Evolutionary conservation across 352 stramenopile genomes (phyloP).

Genomic region (Pythium grandisporangium): DNA sequence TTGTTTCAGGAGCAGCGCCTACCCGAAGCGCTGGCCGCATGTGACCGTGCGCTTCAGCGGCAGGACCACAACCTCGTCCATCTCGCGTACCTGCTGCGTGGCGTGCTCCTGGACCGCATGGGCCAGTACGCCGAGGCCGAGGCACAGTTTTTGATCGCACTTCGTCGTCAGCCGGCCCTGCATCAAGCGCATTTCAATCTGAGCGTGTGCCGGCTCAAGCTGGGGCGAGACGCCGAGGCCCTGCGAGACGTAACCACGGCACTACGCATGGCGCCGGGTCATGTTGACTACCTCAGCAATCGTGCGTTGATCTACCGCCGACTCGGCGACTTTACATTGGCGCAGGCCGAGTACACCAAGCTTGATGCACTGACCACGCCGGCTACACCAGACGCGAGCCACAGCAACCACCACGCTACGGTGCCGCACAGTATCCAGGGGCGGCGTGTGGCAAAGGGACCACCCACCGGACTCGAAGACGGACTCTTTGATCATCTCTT

Average conservation of each 20-base stretch:
- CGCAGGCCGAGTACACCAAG: conserved; percentile 17
- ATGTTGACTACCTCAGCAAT: conserved; percentile 14
- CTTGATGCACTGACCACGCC: conserved; percentile 1
- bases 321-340: conserved; percentile 15
- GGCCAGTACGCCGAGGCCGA: conserved; percentile 35
- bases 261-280: conserved; percentile 10
- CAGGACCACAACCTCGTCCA: conserved; percentile 57
- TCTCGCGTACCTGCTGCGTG: conserved; percentile 42
- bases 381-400: neutral
- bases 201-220: conserved; percentile 13
- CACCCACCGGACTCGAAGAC: conserved; percentile 23
- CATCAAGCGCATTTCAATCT: conserved; percentile 54
- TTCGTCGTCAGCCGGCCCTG: conserved; percentile 34
- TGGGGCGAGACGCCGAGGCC: conserved; percentile 11
- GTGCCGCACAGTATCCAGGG: no score
- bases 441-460: no score
- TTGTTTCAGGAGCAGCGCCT: conserved; percentile 48
- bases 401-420: neutral
- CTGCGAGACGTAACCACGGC: conserved; percentile 13
- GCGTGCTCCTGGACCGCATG: conserved; percentile 41
- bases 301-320: conserved; percentile 16
- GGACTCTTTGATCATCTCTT: conserved; percentile 62
- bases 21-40: conserved; percentile 43
- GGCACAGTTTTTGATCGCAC: conserved; percentile 26
- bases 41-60: conserved; percentile 35